Percentiles rank a stretch among this genome's conserved stretches.
Evolutionary conservation across 1,284 basidiomycete genomes (phyloP).

Genomic region (Ustilago curta): DNA sequence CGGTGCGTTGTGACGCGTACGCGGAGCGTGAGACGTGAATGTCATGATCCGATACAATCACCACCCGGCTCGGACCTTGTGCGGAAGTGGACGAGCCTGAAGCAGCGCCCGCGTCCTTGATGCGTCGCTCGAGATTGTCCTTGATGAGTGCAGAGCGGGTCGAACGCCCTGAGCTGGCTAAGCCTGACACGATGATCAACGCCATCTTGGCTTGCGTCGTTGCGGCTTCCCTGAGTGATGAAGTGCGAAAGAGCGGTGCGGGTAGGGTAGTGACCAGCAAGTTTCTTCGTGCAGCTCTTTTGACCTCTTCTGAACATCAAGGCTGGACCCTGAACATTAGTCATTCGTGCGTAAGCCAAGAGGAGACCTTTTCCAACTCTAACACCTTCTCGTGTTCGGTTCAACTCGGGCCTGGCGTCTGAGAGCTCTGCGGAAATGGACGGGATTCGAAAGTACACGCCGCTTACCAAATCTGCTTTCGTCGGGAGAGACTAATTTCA

Average conservation of each 20-base stretch:
- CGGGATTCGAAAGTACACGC: conserved; percentile 12
- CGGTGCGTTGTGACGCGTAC: conserved; percentile 81
- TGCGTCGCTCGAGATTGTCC: conserved; percentile 74
- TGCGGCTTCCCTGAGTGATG: not conserved
- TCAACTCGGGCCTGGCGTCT: conserved; percentile 17
- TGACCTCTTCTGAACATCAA: not conserved
- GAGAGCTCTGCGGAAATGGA: conserved; percentile 26
- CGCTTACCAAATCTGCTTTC: conserved; percentile 37
- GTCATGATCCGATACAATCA: conserved; percentile 82
- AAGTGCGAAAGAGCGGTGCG: not conserved
- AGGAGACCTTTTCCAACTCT: not conserved
- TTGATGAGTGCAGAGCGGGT: conserved; percentile 79
- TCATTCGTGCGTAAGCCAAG: conserved; percentile 14
- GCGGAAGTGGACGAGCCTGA: conserved; percentile 74
- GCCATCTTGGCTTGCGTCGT: conserved; percentile 76
- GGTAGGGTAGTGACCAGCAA: not conserved
- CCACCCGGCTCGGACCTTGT: conserved; percentile 68
- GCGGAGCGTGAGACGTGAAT: conserved; percentile 77
- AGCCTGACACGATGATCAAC: conserved; percentile 91
- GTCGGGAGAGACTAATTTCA: not conserved
- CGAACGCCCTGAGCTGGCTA: conserved; percentile 87
- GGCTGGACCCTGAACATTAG: conserved; percentile 21
- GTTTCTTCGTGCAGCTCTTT: conserved; percentile 23
- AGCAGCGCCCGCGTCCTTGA: conserved; percentile 73
- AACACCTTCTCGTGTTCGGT: conserved; percentile 20